Percentiles rank a stretch among this genome's conserved stretches.
These are phyloP conservation scores for Magnolia changhungtana DNA, from an alignment of 164 flowering plant species.

Conservation along the genomic window DNA sequence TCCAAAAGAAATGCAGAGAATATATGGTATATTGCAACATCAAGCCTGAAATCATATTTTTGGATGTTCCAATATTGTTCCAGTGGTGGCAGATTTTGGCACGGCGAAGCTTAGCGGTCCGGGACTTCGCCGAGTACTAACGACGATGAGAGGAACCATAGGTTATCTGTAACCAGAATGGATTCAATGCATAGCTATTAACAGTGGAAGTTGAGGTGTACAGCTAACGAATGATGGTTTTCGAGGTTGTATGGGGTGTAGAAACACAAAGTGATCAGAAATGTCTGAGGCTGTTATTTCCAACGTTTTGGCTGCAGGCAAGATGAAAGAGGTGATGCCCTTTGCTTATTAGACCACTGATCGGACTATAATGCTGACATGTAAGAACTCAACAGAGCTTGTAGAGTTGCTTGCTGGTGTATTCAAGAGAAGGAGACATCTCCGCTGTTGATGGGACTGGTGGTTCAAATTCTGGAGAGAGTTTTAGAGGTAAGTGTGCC, in stretches of 20 bases:
- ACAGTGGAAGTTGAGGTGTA: conserved; percentile 55
- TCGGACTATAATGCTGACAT: conserved; percentile 29
- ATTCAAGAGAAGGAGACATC: conserved; percentile 45
- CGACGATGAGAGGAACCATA: conserved; percentile 58
- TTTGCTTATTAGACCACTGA: conserved; percentile 26
- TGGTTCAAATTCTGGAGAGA: conserved; percentile 50
- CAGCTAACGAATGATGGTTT: conserved; percentile 59
- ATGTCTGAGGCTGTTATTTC: conserved; percentile 29
- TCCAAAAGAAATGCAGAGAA: conserved; percentile 54
- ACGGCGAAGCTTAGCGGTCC: conserved; percentile 53
- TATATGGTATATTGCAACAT: conserved; percentile 60
- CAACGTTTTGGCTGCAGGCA: conserved; percentile 32
- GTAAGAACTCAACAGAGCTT: conserved; percentile 33
- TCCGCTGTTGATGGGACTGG: conserved; percentile 47
- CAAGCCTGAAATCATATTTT: conserved; percentile 58
- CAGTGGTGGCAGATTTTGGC: conserved; percentile 54
- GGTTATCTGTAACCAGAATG: conserved; percentile 65
- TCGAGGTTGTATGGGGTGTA: conserved; percentile 42
- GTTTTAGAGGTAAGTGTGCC: conserved; percentile 30
- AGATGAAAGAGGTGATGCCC: conserved; percentile 27
- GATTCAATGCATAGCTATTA: conserved; percentile 45
- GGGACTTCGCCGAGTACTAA: conserved; percentile 51
- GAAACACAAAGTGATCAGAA: conserved; percentile 29
- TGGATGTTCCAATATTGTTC: conserved; percentile 39
- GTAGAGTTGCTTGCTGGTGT: conserved; percentile 54